Evolutionary conservation across 805 yeast genomes (phyloP).

Genomic region (Kodamaea lidongshanica): DNA sequence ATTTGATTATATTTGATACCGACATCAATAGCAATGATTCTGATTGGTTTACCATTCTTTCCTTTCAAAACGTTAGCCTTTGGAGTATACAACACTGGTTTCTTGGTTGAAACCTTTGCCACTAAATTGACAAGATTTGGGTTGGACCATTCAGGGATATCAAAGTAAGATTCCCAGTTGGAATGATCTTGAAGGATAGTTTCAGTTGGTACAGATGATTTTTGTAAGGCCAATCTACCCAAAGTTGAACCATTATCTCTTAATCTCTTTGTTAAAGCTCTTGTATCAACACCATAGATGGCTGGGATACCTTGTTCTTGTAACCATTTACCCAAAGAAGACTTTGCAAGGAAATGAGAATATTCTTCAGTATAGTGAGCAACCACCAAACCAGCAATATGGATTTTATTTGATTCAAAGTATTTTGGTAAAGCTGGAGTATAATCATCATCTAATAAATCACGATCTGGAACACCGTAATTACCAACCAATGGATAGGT

Average conservation of each 20-base stretch:
- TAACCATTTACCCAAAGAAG: conserved; percentile 91
- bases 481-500: conserved; percentile 97
- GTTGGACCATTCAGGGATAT: conserved; percentile 83
- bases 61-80: conserved; percentile 46
- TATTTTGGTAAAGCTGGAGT: conserved; percentile 76
- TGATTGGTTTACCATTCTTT: conserved; percentile 69
- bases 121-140: conserved; percentile 91
- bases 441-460: conserved; percentile 60
- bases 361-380: conserved; percentile 95
- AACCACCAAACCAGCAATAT: conserved; percentile 93
- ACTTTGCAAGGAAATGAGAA: conserved; percentile 88
- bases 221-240: conserved; percentile 76
- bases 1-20: conserved; percentile 98
- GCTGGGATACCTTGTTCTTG: conserved; percentile 91
- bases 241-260: conserved; percentile 90
- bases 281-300: conserved; percentile 94
- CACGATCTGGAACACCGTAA: conserved; percentile 96
- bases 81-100: conserved; percentile 75
- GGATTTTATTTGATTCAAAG: conserved; percentile 89
- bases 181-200: conserved; percentile 25
- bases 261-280: conserved; percentile 87
- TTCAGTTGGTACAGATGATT: conserved; percentile 24
- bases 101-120: conserved; percentile 75
- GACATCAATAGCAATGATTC: conserved; percentile 88
- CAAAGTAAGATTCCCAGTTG: conserved; percentile 57